Evolutionary conservation across 371 early-diverging fungal species (phyloP), one percentile per base, ranked within the genome.

Genomic region (Sporodiniella umbellata): DNA sequence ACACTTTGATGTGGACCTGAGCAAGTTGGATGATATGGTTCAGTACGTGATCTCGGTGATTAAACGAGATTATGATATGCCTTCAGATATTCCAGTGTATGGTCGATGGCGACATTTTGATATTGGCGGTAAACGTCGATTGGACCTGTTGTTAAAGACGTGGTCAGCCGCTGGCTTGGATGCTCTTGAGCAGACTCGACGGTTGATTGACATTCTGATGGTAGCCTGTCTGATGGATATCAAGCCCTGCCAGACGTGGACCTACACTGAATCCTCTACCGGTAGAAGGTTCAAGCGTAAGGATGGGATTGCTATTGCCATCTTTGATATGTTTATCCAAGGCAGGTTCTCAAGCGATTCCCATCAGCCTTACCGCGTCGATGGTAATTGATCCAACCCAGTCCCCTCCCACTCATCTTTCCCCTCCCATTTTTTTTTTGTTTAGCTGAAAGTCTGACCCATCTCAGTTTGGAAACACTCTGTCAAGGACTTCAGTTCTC

Each of bases 41-140:
- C 82, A 86, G 33, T 70, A 69, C 51, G 85, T 96, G 10, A 61
- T 84, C 23, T 64, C 72, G 0, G 72, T 96, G 26, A 89, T 95
- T 55, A 69, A 77, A 47, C 78, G 95, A 11, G 92, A 92, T 59
- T 71, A 72, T 44, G 64, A 80, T n/a, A 60, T 68, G n/a, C 72
- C 80, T 14, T 58, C 70, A 17, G 62, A 68, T 23, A 89, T 96
- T 33, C 94, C 95, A 12, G 81, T 84, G 0, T 94, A 96, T 56
- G 82, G 94, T 24, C 80, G 96, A 44, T 92, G 93, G 89, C 83
- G 96, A 26, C 93, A 93, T 44, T 95, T 92, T 70, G 87, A 89
- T 50, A 80, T 87, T 12, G 77, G 83, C 6, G 72, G 70, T 14
- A 58, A 71, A 26, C 77, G 77, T 14, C 78, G 89, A n/a, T 53